Conservation (phyloP, 495 filamentous ascomycete genomes). For the Copromyces sp. region DNA sequence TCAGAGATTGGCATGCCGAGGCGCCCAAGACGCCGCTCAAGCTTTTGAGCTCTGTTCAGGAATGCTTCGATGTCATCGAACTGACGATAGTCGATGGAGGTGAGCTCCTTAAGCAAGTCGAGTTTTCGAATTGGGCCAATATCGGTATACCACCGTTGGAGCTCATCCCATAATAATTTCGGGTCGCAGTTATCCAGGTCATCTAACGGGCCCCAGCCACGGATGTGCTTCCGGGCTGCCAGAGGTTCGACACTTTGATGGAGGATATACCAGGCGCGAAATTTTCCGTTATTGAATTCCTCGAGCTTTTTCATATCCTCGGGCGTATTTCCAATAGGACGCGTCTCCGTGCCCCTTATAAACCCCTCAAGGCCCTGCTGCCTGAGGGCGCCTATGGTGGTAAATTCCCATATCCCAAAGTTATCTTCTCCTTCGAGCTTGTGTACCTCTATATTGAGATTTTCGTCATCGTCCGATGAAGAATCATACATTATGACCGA, state of each 20-base stretch:
- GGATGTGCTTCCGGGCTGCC: neutral
- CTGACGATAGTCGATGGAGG: neutral
- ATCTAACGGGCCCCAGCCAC: neutral
- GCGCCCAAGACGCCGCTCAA: neutral
- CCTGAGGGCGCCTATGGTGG: too few species aligned
- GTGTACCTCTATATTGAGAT: too few species aligned
- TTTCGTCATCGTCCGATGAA: neutral
- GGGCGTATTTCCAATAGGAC: too few species aligned
- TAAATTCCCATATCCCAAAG: too few species aligned
- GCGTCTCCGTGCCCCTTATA: too few species aligned
- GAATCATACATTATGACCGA: neutral
- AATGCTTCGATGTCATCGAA: neutral
- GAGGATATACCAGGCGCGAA: too few species aligned
- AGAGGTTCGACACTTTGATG: too few species aligned
- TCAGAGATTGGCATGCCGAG: neutral
- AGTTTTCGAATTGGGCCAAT: rapidly evolving
- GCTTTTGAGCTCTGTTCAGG: neutral
- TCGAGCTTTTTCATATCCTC: too few species aligned
- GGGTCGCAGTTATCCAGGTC: neutral
- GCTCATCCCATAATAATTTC: neutral
- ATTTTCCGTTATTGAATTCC: too few species aligned
- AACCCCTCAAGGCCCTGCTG: too few species aligned
- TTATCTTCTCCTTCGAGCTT: too few species aligned
- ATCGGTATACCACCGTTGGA: neutral
- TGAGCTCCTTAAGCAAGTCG: neutral